These are phyloP conservation scores for Hypoxylon sp. DNA, from an alignment of 2,329 filamentous ascomycete species.

Conservation along the genomic window DNA sequence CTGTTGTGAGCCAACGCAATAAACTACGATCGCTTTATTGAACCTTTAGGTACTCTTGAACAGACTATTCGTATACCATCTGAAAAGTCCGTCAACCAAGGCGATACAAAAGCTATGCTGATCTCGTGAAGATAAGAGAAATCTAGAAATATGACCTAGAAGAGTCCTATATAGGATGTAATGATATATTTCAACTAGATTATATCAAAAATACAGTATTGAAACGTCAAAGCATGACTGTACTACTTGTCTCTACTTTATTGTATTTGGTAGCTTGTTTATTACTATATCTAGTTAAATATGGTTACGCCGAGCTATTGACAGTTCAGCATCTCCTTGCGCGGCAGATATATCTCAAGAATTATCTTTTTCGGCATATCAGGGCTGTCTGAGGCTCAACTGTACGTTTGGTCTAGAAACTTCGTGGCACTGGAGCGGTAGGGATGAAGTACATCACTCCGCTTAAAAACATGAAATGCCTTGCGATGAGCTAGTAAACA, in stretches of 20 bases:
- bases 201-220: neutral
- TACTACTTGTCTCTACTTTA: neutral
- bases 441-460: neutral
- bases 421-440: neutral
- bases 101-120: neutral
- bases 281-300: neutral
- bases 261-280: neutral
- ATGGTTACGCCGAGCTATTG: neutral
- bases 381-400: slow-evolving; percentile 1
- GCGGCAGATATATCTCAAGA: neutral
- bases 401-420: neutral
- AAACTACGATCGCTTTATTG: neutral
- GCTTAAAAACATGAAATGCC: neutral
- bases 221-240: neutral
- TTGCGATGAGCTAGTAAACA: neutral
- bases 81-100: neutral
- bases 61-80: neutral
- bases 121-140: neutral
- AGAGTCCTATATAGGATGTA: neutral
- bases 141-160: neutral
- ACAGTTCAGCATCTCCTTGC: neutral
- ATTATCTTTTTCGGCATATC: neutral
- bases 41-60: neutral
- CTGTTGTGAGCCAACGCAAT: neutral
- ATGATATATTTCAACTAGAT: neutral